Percentiles rank a stretch among this genome's conserved stretches.
These are phyloP conservation scores for Blastobotrys elegans DNA, from an alignment of 1,139 yeast species.

Conservation along the genomic window DNA sequence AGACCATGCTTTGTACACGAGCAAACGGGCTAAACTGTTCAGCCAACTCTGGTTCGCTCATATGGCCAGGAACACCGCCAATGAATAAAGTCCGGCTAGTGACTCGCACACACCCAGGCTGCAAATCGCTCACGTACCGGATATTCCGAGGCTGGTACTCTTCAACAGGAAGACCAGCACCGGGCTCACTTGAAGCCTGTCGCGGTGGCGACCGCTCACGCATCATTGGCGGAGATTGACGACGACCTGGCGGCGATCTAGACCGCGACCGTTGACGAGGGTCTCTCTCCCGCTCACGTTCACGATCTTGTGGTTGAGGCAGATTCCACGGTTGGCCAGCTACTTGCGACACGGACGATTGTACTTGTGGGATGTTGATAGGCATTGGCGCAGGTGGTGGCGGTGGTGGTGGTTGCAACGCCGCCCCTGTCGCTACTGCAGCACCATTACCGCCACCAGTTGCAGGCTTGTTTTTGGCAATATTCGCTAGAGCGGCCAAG, in stretches of 20 bases:
- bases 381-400: neutral
- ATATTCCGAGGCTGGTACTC: conserved; percentile 25
- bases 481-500: conserved; percentile 36
- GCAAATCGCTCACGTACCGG: conserved; percentile 63
- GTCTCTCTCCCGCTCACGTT: neutral
- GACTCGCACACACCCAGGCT: conserved; percentile 78
- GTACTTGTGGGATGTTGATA: conserved; percentile 6
- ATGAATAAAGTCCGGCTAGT: conserved; percentile 84
- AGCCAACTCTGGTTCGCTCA: conserved; percentile 70
- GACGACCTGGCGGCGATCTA: conserved; percentile 1
- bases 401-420: neutral
- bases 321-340: conserved; percentile 12
- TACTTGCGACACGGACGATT: conserved; percentile 6
- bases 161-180: neutral
- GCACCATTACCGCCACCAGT: conserved; percentile 19
- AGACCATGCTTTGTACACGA: conserved; percentile 87
- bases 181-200: neutral
- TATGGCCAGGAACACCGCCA: conserved; percentile 85
- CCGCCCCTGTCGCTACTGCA: too few species aligned
- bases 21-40: conserved; percentile 70
- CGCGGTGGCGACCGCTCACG: conserved; percentile 6
- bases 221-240: neutral
- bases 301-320: conserved; percentile 6
- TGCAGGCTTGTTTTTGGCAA: conserved; percentile 34
- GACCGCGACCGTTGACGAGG: conserved; percentile 1